Evolutionary conservation across 192 early-diverging fungal genomes (phyloP), one percentile per base, ranked within the genome.

Genomic region (Umbelopsis sp.): DNA sequence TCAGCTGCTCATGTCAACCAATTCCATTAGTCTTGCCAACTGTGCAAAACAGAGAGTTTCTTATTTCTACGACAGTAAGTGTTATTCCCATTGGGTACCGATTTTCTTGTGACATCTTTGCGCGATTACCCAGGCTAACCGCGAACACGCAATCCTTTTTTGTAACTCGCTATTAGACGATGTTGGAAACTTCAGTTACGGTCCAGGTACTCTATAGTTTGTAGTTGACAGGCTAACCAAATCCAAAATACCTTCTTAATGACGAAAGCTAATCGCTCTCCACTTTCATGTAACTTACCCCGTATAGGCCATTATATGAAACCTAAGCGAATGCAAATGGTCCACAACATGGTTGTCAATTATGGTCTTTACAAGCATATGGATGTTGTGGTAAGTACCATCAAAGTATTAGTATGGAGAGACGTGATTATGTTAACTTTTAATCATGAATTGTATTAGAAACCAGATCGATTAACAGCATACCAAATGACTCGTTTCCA

Each of bases 331-430:
- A 92, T 99, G 72, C 92, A 93, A 53, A 92, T 99, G 86, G 91
- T 94, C 1, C 95, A 99, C 80, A 93, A 94, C 76, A 83, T 99
- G 44, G 91, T 99, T 29, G 83, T 95, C 54, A 92, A 91, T 47
- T 99, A 99, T 77, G 95, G 93, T 0, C 86, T 99, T 32, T 90
- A 96, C 70, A 93, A 96, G 73, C 91, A 97, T 56, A 95, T 99
- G 93, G 84, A 89, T 47, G 86, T 93, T 68, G 83, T 90, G 25
- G 87, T 86, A 86, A 77, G 76, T 47, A 34, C 32, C 22, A 4
- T 45, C 25, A 8, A 20, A 22, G 20, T 7, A 8, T 24, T 17
- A 20, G 20, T 26, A 22, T 38, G 1, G 41, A 31, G 14, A 36
- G 14, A 62, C 3, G 2, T 69, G 43, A 41, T 51, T 74, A 45